phyloP scores from a whole-genome alignment of 176 grass and related monocot species.

The Hordeum marinum region DNA sequence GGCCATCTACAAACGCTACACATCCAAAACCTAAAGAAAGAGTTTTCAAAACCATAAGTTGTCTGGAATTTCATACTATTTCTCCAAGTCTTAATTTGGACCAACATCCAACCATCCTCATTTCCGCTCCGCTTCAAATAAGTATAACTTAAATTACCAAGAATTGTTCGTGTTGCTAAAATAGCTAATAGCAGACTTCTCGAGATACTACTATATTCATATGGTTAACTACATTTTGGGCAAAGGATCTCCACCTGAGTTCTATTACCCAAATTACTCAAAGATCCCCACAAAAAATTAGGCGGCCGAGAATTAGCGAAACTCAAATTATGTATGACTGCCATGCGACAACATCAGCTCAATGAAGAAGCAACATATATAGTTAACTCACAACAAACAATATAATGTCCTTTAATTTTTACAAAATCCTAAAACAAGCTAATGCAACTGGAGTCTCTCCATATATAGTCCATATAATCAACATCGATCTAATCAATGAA shows the following conservation, averaged over 20 bases:
- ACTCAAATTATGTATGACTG: background rate
- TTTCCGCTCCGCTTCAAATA: background rate
- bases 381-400: background rate
- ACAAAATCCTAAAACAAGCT: conserved; percentile 3
- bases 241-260: too few species aligned
- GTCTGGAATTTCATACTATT: background rate
- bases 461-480: background rate
- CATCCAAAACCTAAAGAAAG: background rate
- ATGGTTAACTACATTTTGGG: too few species aligned
- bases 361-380: background rate
- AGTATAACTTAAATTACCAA: too few species aligned
- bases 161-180: too few species aligned
- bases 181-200: too few species aligned
- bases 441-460: background rate
- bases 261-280: too few species aligned
- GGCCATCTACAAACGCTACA: background rate
- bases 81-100: background rate
- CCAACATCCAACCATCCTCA: background rate
- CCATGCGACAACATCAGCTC: background rate
- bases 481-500: conserved; percentile 15
- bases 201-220: too few species aligned
- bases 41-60: background rate
- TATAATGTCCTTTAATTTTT: background rate
- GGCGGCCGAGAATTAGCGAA: too few species aligned
- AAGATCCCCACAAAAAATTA: too few species aligned